Conservation (phyloP, 1,284 basidiomycete species). For the Cutaneotrichosporon daszewskae region DNA sequence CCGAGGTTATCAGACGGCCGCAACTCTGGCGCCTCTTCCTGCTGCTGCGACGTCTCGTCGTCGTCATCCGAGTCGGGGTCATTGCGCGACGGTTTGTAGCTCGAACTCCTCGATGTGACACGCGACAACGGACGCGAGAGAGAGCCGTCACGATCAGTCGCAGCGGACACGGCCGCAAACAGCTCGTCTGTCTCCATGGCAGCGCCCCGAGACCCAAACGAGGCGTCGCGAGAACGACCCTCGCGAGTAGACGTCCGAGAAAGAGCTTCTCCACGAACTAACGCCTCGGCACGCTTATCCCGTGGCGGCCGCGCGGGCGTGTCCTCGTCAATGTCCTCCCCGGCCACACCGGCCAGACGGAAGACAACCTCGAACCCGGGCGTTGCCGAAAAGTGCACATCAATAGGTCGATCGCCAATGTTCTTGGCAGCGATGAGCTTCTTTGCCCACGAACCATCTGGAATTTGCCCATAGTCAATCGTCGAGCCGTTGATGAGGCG, state of each 20-base stretch:
- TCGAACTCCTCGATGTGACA: conserved; percentile 32
- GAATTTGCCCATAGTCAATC: conserved; percentile 51
- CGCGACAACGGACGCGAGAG: conserved; percentile 36
- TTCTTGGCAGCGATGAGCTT: conserved; percentile 51
- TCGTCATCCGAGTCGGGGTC: conserved; percentile 36
- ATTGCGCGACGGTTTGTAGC: conserved; percentile 23
- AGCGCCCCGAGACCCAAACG: conserved; percentile 1
- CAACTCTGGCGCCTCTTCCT: neutral
- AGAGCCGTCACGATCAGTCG: conserved; percentile 26
- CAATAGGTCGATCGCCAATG: conserved; percentile 46
- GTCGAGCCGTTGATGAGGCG: conserved; percentile 47
- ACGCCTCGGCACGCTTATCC: conserved; percentile 12
- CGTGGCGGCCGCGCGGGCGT: conserved; percentile 17
- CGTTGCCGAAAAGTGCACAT: conserved; percentile 48
- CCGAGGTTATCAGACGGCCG: conserved; percentile 15
- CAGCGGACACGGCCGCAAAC: neutral
- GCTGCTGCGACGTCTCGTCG: conserved; percentile 16
- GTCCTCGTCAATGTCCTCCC: conserved; percentile 44
- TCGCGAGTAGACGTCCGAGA: conserved; percentile 36
- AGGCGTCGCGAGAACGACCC: conserved; percentile 1
- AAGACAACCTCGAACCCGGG: conserved; percentile 50
- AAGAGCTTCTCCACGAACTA: too few relatives aligned
- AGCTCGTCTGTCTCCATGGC: conserved; percentile 7
- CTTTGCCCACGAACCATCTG: conserved; percentile 50
- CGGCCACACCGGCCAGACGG: conserved; percentile 47